Evolutionary conservation across 2,329 filamentous ascomycete species (phyloP), one percentile per base, ranked within the genome.

Genomic region (Epichloe hybrida): DNA sequence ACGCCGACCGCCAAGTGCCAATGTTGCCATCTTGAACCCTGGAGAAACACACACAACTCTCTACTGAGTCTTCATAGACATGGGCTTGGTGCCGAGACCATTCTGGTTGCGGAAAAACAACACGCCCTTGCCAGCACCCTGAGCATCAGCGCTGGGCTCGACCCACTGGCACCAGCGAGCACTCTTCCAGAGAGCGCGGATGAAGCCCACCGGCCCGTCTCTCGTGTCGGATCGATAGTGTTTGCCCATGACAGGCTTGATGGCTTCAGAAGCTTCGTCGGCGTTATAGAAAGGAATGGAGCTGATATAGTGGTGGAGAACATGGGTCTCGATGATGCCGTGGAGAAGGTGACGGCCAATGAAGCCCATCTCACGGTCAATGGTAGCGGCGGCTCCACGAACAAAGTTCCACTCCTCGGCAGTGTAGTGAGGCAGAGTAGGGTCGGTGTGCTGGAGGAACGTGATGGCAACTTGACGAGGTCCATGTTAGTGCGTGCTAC

Each of bases 271-370:
- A 52, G 91, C 90, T 73, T 96, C 90, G 60, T 95, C 89, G 64
- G 90, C 91, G 69, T 96, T 79, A 74, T 97, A 97, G 74, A 96
- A 96, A 56, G 91, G 91, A 59, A 97, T 97, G 63, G 82, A 88
- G 71, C 86, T 91, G 67, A 97, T 81, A 71, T 95, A 97, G 79
- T 97, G 91, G 77, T 97, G 91, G 54, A 95, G 86, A 53, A 97
- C 91, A 72, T 97, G 91, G 46, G 91, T 96, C 77, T 96, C 91
- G 68, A 96, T 84, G 69, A 97, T 96, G 62, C 90, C 91, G 77
- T 97, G 91, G 67, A 96, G 77, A 54, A 97, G 78, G 60, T 85
- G 78, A 61, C 89, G 88, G 54, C 91, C 91, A 64, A 97, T 84
- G 76, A 96, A 96, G 55, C 91, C 91, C 64, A 96, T 95, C 69